phyloP scores from a whole-genome alignment of 768 basidiomycete genomes.

The Hericium erinaceus region DNA sequence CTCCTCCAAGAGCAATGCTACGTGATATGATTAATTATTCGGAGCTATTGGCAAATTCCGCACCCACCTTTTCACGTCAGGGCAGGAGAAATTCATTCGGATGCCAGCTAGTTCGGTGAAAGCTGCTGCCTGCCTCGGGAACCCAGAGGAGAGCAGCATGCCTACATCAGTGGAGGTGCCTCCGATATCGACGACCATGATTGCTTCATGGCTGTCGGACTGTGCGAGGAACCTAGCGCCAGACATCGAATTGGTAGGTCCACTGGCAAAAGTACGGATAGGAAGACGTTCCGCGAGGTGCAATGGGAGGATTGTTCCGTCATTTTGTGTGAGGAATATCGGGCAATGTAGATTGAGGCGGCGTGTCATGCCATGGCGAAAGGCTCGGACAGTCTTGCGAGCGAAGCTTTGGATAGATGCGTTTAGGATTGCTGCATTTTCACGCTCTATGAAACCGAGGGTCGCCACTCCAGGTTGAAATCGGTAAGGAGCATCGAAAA shows the following conservation, averaged over 20 bases:
- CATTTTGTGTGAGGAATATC: constrained; percentile 52
- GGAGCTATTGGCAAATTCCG: neutral
- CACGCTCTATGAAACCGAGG: constrained; percentile 52
- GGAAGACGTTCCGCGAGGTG: constrained; percentile 44
- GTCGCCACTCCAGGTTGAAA: constrained; percentile 33
- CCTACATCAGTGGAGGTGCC: constrained; percentile 62
- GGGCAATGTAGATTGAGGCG: constrained; percentile 21
- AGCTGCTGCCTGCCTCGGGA: constrained; percentile 55
- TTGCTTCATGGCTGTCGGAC: constrained; percentile 18
- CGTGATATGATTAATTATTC: neutral
- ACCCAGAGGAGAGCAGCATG: constrained; percentile 48
- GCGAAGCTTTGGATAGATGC: constrained; percentile 56
- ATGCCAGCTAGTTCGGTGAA: constrained; percentile 54
- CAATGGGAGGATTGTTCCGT: constrained; percentile 44
- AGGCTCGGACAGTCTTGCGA: constrained; percentile 42
- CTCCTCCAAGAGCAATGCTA: neutral
- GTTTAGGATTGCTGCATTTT: constrained; percentile 62
- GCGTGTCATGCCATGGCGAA: constrained; percentile 38
- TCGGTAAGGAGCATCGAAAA: constrained; percentile 9
- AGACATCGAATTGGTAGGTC: constrained; percentile 9
- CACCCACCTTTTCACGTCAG: constrained; percentile 33
- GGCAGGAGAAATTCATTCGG: constrained; percentile 52
- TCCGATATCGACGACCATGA: constrained; percentile 54
- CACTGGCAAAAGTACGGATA: constrained; percentile 43
- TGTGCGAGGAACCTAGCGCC: constrained; percentile 25